Evolutionary conservation across 495 filamentous ascomycete genomes (phyloP).

Genomic region (Lentithecium fluviatile): DNA sequence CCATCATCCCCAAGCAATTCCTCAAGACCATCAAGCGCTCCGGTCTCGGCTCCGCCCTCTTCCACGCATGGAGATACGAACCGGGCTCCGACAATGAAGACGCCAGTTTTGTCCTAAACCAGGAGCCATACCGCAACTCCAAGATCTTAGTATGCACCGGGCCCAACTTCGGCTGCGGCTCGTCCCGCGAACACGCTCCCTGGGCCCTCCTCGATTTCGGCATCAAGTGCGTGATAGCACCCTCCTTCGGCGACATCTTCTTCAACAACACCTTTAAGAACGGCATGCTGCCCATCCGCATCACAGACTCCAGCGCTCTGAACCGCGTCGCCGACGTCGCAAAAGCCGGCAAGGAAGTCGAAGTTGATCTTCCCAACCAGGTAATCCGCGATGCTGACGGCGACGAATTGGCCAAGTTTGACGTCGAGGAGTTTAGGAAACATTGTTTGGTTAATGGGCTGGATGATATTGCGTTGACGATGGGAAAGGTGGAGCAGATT

Average conservation of each 20-base stretch:
- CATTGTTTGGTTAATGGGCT: constrained; percentile 93
- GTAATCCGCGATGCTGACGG: constrained; percentile 74
- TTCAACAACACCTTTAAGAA: constrained; percentile 99
- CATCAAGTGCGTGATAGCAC: constrained; percentile 89
- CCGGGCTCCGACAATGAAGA: constrained; percentile 66
- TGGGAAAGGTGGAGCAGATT: constrained; percentile 90
- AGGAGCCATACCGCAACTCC: constrained; percentile 76
- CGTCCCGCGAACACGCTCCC: constrained; percentile 90
- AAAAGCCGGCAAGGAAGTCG: constrained; percentile 77
- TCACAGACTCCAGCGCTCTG: constrained; percentile 65
- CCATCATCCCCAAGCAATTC: constrained; percentile 99
- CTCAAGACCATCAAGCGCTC: constrained; percentile 99
- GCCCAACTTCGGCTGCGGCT: constrained; percentile 93
- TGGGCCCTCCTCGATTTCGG: constrained; percentile 98
- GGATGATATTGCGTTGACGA: constrained; percentile 93
- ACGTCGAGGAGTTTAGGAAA: constrained; percentile 88
- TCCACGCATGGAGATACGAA: constrained; percentile 77
- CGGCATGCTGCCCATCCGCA: constrained; percentile 88
- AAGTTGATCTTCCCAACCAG: constrained; percentile 87
- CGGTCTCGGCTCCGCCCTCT: constrained; percentile 83
- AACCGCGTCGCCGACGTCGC: constrained; percentile 76
- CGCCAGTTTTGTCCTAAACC: constrained; percentile 83
- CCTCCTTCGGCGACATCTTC: constrained; percentile 95
- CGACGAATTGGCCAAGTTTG: constrained; percentile 69
- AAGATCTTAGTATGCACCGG: constrained; percentile 95